A percentile compares a stretch with the other conserved stretches of the same genome.
These are phyloP conservation scores for Termitomyces sp. DNA, from an alignment of 768 basidiomycete genomes.

Conservation along the genomic window DNA sequence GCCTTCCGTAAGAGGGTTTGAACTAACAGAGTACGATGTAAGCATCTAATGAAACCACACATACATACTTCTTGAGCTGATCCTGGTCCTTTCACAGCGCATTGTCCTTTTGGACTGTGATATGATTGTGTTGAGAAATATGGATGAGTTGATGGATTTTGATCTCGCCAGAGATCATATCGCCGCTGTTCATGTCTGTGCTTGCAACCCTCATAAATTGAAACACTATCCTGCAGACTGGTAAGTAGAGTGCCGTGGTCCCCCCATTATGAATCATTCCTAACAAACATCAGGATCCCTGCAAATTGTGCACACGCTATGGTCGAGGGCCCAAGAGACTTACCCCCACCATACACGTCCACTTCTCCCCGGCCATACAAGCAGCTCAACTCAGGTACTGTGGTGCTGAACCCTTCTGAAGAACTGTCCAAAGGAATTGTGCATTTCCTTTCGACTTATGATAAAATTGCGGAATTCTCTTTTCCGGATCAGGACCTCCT, in stretches of 20 bases:
- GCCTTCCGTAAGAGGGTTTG: slow-evolving; percentile 48
- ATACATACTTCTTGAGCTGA: not conserved
- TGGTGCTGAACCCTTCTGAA: slow-evolving; percentile 77
- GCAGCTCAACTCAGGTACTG: slow-evolving; percentile 88
- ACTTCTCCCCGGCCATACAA: slow-evolving; percentile 67
- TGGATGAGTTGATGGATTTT: slow-evolving; percentile 72
- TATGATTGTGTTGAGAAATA: slow-evolving; percentile 80
- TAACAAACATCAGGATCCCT: slow-evolving; percentile 63
- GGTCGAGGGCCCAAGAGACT: slow-evolving; percentile 41
- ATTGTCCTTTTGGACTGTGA: slow-evolving; percentile 84
- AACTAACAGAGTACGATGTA: slow-evolving; percentile 66
- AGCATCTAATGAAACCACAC: slow-evolving; percentile 10
- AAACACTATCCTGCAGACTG: slow-evolving; percentile 89
- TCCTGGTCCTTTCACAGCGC: slow-evolving; percentile 41
- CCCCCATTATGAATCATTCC: not conserved
- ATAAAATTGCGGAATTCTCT: slow-evolving; percentile 36
- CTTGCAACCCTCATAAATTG: slow-evolving; percentile 88
- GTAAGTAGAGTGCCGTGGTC: slow-evolving; percentile 45
- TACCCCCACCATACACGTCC: slow-evolving; percentile 29
- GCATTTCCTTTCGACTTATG: slow-evolving; percentile 47
- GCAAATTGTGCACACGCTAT: slow-evolving; percentile 83
- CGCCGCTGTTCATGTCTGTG: slow-evolving; percentile 86
- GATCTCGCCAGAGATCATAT: slow-evolving; percentile 66
- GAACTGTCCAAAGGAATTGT: slow-evolving; percentile 50
- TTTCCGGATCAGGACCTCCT: slow-evolving; percentile 96